Evolutionary conservation across 2,329 filamentous ascomycete genomes (phyloP), one percentile per base, ranked within the genome.

Genomic region (Monilinia vaccinii-corymbosi): DNA sequence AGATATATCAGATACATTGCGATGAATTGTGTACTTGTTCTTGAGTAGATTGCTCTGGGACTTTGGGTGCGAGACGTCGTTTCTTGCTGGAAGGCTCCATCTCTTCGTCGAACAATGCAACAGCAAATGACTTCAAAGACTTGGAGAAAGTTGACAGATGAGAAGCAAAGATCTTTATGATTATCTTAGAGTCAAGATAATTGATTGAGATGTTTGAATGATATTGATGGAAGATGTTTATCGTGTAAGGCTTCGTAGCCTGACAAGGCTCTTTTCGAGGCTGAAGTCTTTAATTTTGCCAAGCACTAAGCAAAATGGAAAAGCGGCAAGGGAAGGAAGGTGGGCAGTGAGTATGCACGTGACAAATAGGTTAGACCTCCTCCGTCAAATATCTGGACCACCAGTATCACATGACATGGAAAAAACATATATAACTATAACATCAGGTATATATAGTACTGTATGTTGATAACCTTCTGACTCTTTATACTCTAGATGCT

Each of bases 21-120:
- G 40, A 60, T 62, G 34, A 18, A 40, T 34, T 31, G 40, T 60
- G 64, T 67, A 71, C 71, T 65, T 71, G 70, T 57, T 73, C 69
- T 46, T 69, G 66, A 25, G 61, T 57, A 52, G 67, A 64, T 64
- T 71, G 70, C 64, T 72, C 70, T 7, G 67, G 63, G 32, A 72
- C 55, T 62, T 72, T 72, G 46, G 71, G 71, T 44, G 71, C 71
- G 53, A 73, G 69, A 64, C 70, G 67, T 56, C 71, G 70, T 65
- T 72, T 73, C 65, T 72, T 72, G 57, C 61, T 69, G 34, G 67
- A 68, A 64, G 69, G 71, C 64, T 73, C 57, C 57, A 60, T 60
- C 18, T 38, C 45, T 46, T 55, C 14, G 49, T 60, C 31, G 49
- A 49, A 60, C 57, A 60, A 47, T 32, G 25, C 40, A 49, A 60